These are phyloP conservation scores for Maudiozyma serrabonitensis DNA, from an alignment of 805 yeast species.

Conservation along the genomic window DNA sequence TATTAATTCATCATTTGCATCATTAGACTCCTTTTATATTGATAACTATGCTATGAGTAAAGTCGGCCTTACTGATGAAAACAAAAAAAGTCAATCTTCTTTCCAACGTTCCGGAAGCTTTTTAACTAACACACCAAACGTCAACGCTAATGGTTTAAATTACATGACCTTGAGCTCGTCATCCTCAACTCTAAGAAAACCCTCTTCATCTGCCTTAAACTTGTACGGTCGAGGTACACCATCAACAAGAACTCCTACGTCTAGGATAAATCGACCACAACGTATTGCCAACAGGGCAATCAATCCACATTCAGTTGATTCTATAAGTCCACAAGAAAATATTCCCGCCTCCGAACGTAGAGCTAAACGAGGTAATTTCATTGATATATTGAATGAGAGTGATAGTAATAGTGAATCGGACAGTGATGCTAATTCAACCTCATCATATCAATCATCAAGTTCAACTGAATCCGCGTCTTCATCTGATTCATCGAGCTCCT, in stretches of 20 bases:
- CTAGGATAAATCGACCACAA: neutral
- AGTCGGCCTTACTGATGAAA: conserved; percentile 5
- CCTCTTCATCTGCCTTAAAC: conserved; percentile 3
- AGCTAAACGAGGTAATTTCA: conserved; percentile 4
- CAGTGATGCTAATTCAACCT: neutral
- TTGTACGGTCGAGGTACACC: conserved; percentile 3
- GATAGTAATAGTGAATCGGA: conserved; percentile 1
- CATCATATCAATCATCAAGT: conserved; percentile 1
- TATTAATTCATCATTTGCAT: conserved; percentile 67
- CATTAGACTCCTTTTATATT: conserved; percentile 54
- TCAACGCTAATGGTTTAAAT: neutral
- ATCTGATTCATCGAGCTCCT: neutral
- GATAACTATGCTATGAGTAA: conserved; percentile 37
- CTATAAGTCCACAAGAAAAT: neutral
- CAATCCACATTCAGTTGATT: neutral
- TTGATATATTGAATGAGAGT: conserved; percentile 2
- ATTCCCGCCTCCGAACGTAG: neutral
- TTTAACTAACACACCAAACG: neutral
- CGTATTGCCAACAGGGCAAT: neutral
- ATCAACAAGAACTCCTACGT: conserved; percentile 6
- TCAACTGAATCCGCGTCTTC: neutral
- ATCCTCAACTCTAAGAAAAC: conserved; percentile 1
- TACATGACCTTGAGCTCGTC: neutral
- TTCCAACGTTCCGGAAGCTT: neutral
- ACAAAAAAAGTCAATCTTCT: neutral